These are phyloP conservation scores for Phytophthora uliginosa DNA, from an alignment of 352 stramenopile species.

Conservation along the genomic window DNA sequence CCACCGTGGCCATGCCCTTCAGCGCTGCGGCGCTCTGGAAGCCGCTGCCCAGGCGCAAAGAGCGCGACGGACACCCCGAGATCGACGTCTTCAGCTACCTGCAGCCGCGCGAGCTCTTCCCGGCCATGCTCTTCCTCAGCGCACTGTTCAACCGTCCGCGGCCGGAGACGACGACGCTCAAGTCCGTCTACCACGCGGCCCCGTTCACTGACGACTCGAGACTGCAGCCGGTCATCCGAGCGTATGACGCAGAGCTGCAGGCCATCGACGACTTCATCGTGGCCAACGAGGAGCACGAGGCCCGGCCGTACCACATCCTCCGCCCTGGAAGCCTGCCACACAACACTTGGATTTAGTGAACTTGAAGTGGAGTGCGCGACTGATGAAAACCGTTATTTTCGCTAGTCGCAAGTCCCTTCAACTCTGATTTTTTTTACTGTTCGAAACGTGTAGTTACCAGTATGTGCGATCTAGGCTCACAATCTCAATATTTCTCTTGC, in stretches of 20 bases:
- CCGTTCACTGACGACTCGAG: conserved; percentile 39
- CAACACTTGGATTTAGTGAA: conserved; percentile 48
- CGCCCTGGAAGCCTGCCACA: conserved; percentile 38
- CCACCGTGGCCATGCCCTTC: conserved; percentile 50
- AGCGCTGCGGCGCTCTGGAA: conserved; percentile 56
- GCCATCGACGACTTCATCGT: conserved; percentile 42
- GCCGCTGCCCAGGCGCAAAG: conserved; percentile 43
- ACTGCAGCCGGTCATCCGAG: conserved; percentile 27
- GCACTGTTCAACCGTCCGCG: conserved; percentile 47
- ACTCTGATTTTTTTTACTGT: conserved; percentile 10
- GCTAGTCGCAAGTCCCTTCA: conserved; percentile 25
- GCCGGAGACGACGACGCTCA: conserved; percentile 36
- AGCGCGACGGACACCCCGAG: conserved; percentile 25
- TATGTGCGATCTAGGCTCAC: neutral
- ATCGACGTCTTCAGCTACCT: conserved; percentile 44
- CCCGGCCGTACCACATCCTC: conserved; percentile 44
- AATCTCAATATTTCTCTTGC: neutral
- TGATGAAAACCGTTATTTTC: conserved; percentile 9
- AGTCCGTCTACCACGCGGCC: conserved; percentile 32
- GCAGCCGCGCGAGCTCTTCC: conserved; percentile 33
- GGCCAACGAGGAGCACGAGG: conserved; percentile 31
- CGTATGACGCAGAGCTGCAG: conserved; percentile 35
- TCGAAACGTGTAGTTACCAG: neutral
- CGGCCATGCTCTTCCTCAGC: conserved; percentile 33
- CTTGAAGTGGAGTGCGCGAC: neutral